Conservation (phyloP, 2,329 filamentous ascomycete species). For the Dactylellina parvicollis region DNA sequence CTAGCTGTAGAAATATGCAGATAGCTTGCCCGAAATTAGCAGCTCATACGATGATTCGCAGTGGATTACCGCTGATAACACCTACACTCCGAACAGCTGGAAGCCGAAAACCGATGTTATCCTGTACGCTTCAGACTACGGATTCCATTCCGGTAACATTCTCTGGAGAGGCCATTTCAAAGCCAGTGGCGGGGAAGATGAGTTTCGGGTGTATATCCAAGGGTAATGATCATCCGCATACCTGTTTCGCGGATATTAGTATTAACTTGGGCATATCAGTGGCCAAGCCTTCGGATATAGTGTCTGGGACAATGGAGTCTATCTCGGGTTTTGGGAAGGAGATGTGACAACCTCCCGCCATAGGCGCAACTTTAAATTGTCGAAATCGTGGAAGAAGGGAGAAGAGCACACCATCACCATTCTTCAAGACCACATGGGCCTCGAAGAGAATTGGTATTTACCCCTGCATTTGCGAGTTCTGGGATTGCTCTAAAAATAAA, state of each 20-base stretch:
- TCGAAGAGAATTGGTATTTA: conserved; percentile 71
- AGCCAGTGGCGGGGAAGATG: conserved; percentile 70
- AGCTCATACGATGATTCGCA: conserved; percentile 73
- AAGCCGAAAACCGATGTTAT: conserved; percentile 70
- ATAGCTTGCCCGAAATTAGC: conserved; percentile 76
- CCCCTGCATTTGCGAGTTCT: background rate
- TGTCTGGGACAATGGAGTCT: conserved; percentile 72
- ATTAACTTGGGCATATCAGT: conserved; percentile 7
- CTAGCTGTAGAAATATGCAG: conserved; percentile 68
- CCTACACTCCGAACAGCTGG: conserved; percentile 70
- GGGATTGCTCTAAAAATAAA: background rate
- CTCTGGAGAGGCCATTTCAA: conserved; percentile 76
- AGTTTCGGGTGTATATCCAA: conserved; percentile 70
- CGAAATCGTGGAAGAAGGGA: conserved; percentile 65
- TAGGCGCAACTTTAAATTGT: conserved; percentile 69
- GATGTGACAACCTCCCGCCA: conserved; percentile 64
- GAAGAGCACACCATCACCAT: conserved; percentile 73
- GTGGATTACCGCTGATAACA: conserved; percentile 72
- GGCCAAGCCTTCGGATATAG: conserved; percentile 74
- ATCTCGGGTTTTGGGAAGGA: conserved; percentile 74
- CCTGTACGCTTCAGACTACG: conserved; percentile 77
- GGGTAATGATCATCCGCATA: conserved; percentile 58
- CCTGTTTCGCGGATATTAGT: background rate
- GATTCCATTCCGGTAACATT: conserved; percentile 75
- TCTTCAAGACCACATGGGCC: conserved; percentile 76